These are phyloP conservation scores for Excoecaria cochinchinensis DNA, from an alignment of 345 rosid species.

Conservation along the genomic window DNA sequence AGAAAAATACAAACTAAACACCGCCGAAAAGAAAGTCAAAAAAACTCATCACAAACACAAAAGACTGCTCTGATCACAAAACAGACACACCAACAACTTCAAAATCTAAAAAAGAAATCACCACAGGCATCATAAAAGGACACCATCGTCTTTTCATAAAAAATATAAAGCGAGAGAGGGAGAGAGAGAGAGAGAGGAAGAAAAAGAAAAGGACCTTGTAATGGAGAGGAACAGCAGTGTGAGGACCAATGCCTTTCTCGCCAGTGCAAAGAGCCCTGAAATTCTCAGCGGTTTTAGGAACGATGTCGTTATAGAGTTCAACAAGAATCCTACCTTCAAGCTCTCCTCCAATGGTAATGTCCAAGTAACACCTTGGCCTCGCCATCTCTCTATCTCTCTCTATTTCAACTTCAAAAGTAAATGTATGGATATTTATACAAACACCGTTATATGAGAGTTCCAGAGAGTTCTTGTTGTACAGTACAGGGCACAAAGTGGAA, in stretches of 20 bases:
- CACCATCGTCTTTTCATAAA: constrained; percentile 11
- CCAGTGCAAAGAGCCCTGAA: constrained; percentile 95
- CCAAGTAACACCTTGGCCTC: constrained; percentile 71
- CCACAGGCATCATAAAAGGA: constrained; percentile 1
- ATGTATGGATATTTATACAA: background rate
- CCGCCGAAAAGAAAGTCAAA: background rate
- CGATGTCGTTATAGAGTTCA: constrained; percentile 80
- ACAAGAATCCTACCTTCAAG: constrained; percentile 85
- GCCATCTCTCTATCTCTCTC: constrained; percentile 40
- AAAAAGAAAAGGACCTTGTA: constrained; percentile 54
- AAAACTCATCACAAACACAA: background rate
- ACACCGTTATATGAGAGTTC: background rate
- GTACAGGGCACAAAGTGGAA: background rate
- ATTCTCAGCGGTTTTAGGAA: constrained; percentile 87
- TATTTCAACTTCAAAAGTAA: background rate
- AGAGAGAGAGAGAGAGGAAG: too few relatives aligned
- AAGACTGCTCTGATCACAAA: background rate
- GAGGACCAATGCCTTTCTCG: constrained; percentile 83
- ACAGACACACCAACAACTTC: background rate
- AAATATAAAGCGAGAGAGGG: background rate
- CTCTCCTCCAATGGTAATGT: constrained; percentile 87
- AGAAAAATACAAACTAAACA: background rate
- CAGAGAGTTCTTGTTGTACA: constrained; percentile 3
- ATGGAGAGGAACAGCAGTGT: constrained; percentile 75
- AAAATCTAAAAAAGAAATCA: background rate